Evolutionary conservation across 352 stramenopile species (phyloP), one percentile per base, ranked within the genome.

Genomic region (Phytophthora macrochlamydospora): DNA sequence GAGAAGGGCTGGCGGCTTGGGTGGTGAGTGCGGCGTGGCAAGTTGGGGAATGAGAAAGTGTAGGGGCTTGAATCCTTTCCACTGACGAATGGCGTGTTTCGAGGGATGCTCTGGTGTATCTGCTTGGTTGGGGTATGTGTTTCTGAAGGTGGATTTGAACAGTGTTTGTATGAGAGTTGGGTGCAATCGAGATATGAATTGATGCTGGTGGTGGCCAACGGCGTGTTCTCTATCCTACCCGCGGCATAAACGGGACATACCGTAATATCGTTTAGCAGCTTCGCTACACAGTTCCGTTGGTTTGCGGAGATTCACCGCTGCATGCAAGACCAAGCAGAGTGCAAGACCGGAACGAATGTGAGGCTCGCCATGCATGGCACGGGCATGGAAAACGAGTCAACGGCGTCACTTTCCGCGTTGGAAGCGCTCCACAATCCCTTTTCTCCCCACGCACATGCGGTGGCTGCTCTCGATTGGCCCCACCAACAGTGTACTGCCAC

Each of bases 71-170:
- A 7, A 48, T n/a, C 46, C 46, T 62, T 63, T 56, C 40, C 59
- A 29, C 59, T 67, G 56, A 37, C 51, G 51, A 58, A 48, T 54
- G 59, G 24, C 68, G 68, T 76, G 68, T 76, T 76, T n/a, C 7
- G 59, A 18, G 63, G 59, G 64, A 51, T 60, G 35, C 35, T 40
- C 9, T 11, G 9, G 35, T 11, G 35, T 11, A 11, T 6, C 9
- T 40, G 6, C 9, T 40, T 11, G 9, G 9, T 40, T 40, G 6
- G 35, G 9, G 35, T 40, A 40, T 40, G 35, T 11, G 35, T 40
- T 40, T 24, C 18, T 24, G 18, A 24, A 24, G 18, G 18, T 24
- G 18, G 18, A 24, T 24, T 24, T 24, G 18, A 24, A 24, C 0
- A 24, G 18, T 24, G 18, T 24, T 24, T 24, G 18, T 24, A 24